Evolutionary conservation across 805 yeast species (phyloP), one percentile per base, ranked within the genome.

Genomic region (Candida ficus): DNA sequence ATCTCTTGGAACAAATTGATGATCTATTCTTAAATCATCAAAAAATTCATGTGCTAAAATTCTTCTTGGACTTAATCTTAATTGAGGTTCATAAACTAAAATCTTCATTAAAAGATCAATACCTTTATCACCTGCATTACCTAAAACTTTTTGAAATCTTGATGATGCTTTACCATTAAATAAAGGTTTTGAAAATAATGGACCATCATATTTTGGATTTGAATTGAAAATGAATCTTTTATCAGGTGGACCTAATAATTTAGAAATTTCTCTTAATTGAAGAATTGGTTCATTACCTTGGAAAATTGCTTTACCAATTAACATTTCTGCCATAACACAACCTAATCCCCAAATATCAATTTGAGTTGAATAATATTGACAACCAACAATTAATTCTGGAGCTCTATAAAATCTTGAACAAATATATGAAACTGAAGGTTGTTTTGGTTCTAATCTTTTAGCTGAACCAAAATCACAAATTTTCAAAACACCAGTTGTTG

Each of bases 321-420:
- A 72, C 86, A 93, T 81, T 64, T 93, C 99, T 12, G 97, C 96
- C 45, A 93, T 67, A 27, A 93, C 96, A 67, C 99, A 91, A 1
- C 98, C 99, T 44, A 91, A 69, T 14, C 97, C 96, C 99, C 99
- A 93, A 54, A 90, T 83, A 62, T 93, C 99, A 44, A 93, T 91
- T 56, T 89, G 86, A 3, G 95, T 82, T 4, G 95, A 78, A 61
- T 93, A 93, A 29, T 81, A 74, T 44, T 90, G 78, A 52, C 89
- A 83, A 2, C 99, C 99, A 41, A 93, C 80, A 57, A 93, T 85
- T 45, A 93, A 73, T 62, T 93, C 99, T 1, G 99, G 99, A 1
- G 98, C 95, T 52, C 97, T 76, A 64, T 90, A 90, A 62, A 89
- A 93, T 54, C 99, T 78, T 19, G 96, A 88, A 63, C 97, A 95